These are phyloP conservation scores for Solioccasus polychromus DNA, from an alignment of 768 basidiomycete species.

Conservation along the genomic window DNA sequence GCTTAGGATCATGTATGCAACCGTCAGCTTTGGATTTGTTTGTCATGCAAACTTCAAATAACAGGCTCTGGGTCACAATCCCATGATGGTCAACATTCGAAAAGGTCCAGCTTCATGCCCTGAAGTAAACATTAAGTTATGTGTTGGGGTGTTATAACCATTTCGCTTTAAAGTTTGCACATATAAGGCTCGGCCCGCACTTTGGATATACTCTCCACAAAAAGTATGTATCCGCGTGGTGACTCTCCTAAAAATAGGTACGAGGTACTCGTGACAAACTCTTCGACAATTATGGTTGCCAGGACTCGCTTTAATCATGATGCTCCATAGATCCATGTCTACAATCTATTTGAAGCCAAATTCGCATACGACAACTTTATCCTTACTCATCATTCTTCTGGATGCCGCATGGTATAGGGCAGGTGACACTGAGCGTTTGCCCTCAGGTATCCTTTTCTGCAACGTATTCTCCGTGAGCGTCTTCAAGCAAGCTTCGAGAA, in stretches of 20 bases:
- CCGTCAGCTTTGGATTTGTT: no score
- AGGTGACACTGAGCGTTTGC: no score
- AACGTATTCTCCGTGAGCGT: neutral
- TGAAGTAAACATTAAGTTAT: neutral
- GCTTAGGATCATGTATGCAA: no score
- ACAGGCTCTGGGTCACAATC: no score
- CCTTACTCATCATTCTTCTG: neutral
- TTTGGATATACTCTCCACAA: neutral
- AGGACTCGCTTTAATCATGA: neutral
- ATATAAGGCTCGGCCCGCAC: neutral
- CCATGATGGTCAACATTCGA: neutral
- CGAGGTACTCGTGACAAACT: neutral
- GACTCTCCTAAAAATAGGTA: neutral
- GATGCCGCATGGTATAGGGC: neutral
- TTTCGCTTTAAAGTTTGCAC: neutral
- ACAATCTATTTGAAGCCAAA: conserved; percentile 8
- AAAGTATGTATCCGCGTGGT: neutral
- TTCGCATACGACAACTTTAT: neutral
- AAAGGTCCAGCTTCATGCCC: neutral
- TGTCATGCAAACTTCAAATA: no score
- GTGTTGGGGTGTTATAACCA: no score
- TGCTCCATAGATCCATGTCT: neutral
- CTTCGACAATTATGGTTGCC: neutral
- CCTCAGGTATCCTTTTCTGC: no score
- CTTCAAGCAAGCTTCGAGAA: neutral